Evolutionary conservation across 208 protist genomes (phyloP).

Genomic region (Leishmania major): DNA sequence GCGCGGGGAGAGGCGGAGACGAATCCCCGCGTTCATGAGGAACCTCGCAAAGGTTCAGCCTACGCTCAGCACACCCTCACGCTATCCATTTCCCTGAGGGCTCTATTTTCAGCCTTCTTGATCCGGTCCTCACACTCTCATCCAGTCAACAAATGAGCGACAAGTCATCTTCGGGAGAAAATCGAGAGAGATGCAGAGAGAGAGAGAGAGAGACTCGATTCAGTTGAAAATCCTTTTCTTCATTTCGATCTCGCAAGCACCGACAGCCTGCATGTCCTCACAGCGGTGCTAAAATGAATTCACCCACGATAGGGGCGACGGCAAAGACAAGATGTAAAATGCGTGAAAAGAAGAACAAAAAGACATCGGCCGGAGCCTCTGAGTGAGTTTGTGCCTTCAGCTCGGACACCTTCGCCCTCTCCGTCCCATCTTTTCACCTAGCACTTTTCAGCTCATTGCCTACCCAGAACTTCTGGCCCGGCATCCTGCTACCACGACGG

Average conservation of each 20-base stretch:
- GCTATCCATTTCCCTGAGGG: neutral
- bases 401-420: neutral
- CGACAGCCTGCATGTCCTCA: neutral
- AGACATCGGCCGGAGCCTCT: neutral
- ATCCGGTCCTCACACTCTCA: neutral
- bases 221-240: neutral
- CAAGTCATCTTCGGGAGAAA: neutral
- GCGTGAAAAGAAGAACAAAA: neutral
- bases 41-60: neutral
- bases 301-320: neutral
- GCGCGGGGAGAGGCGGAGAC: neutral
- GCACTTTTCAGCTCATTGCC: neutral
- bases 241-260: neutral
- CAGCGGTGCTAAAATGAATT: neutral
- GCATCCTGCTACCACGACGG: neutral
- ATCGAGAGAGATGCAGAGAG: neutral
- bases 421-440: neutral
- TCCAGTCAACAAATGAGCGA: neutral
- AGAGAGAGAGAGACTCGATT: neutral
- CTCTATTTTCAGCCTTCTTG: neutral
- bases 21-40: neutral
- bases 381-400: neutral
- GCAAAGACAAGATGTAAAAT: neutral
- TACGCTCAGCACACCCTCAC: neutral
- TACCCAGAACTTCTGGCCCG: neutral